Percentiles rank a stretch among this genome's conserved stretches.
These are phyloP conservation scores for Chrysoporthe puriensis DNA, from an alignment of 2,329 filamentous ascomycete genomes.

Conservation along the genomic window DNA sequence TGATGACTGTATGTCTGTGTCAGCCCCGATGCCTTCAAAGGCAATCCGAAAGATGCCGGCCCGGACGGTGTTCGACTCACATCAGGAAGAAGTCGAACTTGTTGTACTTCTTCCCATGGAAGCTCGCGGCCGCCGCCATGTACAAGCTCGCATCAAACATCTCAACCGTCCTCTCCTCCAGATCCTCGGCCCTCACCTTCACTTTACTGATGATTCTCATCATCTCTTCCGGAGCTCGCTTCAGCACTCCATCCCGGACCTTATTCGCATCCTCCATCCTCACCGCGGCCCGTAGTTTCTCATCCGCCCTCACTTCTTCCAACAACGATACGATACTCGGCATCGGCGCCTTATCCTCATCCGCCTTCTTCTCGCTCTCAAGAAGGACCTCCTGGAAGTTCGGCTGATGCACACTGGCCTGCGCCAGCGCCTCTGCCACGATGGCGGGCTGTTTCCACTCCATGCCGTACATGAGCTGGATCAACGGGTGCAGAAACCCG, in stretches of 20 bases:
- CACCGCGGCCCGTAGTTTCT: slow-evolving; percentile 59
- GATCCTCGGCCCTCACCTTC: slow-evolving; percentile 56
- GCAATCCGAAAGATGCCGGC: not conserved
- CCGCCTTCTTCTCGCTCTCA: slow-evolving; percentile 52
- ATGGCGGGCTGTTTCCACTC: slow-evolving; percentile 83
- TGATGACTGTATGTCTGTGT: slow-evolving; percentile 65
- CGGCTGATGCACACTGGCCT: slow-evolving; percentile 70
- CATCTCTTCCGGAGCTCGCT: slow-evolving; percentile 66
- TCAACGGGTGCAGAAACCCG: slow-evolving; percentile 78
- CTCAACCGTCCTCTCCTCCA: slow-evolving; percentile 58
- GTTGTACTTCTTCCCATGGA: slow-evolving; percentile 64
- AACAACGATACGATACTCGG: slow-evolving; percentile 62
- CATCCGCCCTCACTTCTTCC: slow-evolving; percentile 58
- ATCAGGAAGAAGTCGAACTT: slow-evolving; percentile 82
- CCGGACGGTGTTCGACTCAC: slow-evolving; percentile 40
- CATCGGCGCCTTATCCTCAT: slow-evolving; percentile 35
- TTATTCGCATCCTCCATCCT: slow-evolving; percentile 61
- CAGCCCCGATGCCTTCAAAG: not conserved
- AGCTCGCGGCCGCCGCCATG: slow-evolving; percentile 57
- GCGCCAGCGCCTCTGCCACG: slow-evolving; percentile 78
- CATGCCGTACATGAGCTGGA: slow-evolving; percentile 83
- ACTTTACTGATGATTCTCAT: slow-evolving; percentile 63
- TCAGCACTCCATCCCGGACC: slow-evolving; percentile 69
- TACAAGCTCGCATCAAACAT: slow-evolving; percentile 70
- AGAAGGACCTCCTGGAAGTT: slow-evolving; percentile 60